Base-by-base conservation (phyloP, 2,329 filamentous ascomycete species). In the Fragosphaeria purpurea region DNA sequence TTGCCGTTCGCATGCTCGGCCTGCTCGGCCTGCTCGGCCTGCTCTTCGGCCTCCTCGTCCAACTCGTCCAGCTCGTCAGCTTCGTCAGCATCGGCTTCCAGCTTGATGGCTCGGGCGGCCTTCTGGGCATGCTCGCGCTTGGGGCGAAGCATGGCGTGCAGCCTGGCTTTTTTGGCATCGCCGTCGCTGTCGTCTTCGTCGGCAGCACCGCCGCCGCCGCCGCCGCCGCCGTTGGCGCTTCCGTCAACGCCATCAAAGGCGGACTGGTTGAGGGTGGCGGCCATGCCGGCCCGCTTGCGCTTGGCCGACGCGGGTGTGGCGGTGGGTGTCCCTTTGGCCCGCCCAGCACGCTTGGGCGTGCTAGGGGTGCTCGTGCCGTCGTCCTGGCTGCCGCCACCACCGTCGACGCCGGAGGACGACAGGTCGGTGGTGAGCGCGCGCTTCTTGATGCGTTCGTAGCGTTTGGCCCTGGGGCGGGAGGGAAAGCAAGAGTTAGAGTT, bases 381-480 rank as follows among this genome's bases (percentile, higher is more conserved):
- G 4, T 33, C 12, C 7, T 44, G 6, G 42, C 9, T 38, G n/a
- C 31, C 39, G 4, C 22, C 22, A 2, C 22, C 22, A 22, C 22
- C 22, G 22, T 22, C 22, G 22, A 22, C 22, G 3, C 22, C 22
- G 22, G 22, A 22, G 3, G 22, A 22, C 2, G 37, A 35, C 6
- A 48, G 34, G 13, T 51, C 22, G 9, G 34, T 32, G 39, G 43
- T 33, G 30, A 48, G 40, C 1, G 53, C 53, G 10, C 42, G 40
- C 42, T 55, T 53, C 44, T 53, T 70, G 61, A 86, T 72, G 35
- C 82, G 76, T 63, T 83, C 79, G 59, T 83, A 86, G 57, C 82
- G 71, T 65, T 86, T 86, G 55, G 80, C 76, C 1, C 83, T 86
- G 59, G 13, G 22, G 3, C 22, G 22, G 22, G 22, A 22, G 22